Evolutionary conservation across 768 basidiomycete genomes (phyloP), one percentile per base, ranked within the genome.

Genomic region (Suillus subluteus): DNA sequence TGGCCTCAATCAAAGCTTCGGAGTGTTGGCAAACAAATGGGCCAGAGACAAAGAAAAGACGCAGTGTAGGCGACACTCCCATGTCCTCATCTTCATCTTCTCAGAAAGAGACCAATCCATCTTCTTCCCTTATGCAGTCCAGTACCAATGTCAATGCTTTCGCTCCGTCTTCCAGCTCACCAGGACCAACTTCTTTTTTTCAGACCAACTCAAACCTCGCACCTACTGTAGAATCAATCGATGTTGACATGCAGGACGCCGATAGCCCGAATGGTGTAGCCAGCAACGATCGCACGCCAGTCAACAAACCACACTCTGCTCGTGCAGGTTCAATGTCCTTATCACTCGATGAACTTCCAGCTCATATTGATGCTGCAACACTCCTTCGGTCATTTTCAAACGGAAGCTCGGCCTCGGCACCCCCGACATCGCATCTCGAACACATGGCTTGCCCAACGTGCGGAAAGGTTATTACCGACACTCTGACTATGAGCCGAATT

Each of bases 381-480:
- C 52, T 80, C 38, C 75, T 73, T 61, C 76, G 64, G 70, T 76
- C 77, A 61, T 63, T 66, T 73, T 73, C 76, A 73, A 72, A 70
- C 70, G 67, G 62, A 41, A 75, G 70, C 64, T 75, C 82, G 5
- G 65, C 76, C 26, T 86, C 85, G 6, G 82, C 86, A 3, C 82
- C 85, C 0, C 74, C 84, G 3, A 83, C 84, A 2, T 75, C 82
- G 18, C 75, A 77, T 67, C 50, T 71, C 48, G 81, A 81, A 59
- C 79, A 82, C 68, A 74, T 82, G 69, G 71, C 76, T 11, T 89
- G 88, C 73, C 86, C 87, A 2, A 82, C 84, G 9, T 89, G 88
- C 72, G 86, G 86, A 69, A 84, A 82, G 76, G 62, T 75, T 41
- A 79, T 85, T 69, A 82, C 83, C 41, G 83, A 85, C 70, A 75